phyloP scores from a whole-genome alignment of 495 filamentous ascomycete species.

The Margaritispora aquatica region DNA sequence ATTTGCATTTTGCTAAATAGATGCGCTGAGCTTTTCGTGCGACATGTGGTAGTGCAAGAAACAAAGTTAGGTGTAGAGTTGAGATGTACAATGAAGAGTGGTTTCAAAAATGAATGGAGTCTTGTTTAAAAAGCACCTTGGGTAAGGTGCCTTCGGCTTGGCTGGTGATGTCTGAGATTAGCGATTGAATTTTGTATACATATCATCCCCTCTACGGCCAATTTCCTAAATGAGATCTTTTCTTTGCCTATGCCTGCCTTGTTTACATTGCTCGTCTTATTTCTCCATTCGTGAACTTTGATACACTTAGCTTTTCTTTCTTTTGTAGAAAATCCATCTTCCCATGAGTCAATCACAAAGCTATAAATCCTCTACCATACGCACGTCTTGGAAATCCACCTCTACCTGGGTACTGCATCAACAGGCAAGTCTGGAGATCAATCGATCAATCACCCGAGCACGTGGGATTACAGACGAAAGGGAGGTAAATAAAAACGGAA shows the following conservation, averaged over 20 bases:
- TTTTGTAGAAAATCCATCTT: too few relatives aligned
- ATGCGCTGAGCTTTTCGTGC: background rate
- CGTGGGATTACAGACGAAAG: too few relatives aligned
- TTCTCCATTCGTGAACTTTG: too few relatives aligned
- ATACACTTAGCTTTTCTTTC: too few relatives aligned
- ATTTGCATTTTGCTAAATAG: conserved; percentile 98
- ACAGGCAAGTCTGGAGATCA: too few relatives aligned
- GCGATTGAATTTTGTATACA: conserved; percentile 17
- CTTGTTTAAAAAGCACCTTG: background rate
- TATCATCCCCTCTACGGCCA: background rate
- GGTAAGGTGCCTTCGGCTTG: background rate
- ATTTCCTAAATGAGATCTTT: background rate
- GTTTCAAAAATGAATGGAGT: background rate
- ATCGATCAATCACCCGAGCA: too few relatives aligned
- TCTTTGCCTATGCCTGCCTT: background rate
- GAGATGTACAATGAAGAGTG: background rate
- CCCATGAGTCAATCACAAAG: too few relatives aligned
- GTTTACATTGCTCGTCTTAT: too few relatives aligned
- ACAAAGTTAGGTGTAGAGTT: background rate
- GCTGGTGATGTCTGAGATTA: conserved; percentile 7
- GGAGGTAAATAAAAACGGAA: too few relatives aligned
- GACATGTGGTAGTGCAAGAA: background rate
- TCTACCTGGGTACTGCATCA: too few relatives aligned
- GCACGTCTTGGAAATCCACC: too few relatives aligned
- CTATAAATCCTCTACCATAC: too few relatives aligned